These are phyloP conservation scores for Auriscalpium orientale DNA, from an alignment of 768 basidiomycete species.

Conservation along the genomic window DNA sequence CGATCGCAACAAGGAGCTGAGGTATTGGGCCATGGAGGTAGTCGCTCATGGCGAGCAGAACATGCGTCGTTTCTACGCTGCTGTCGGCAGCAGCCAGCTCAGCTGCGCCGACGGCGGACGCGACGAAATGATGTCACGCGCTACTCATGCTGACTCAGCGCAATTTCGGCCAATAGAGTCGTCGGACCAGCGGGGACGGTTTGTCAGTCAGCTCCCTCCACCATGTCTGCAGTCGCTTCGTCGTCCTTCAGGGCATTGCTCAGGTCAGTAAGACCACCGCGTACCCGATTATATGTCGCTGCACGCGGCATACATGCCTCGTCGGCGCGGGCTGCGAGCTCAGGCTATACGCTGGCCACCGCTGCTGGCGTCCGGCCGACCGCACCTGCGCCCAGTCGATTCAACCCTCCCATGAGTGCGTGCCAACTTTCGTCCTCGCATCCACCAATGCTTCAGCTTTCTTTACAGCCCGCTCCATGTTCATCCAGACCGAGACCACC, in stretches of 20 bases:
- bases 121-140: background rate
- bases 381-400: background rate
- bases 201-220: background rate
- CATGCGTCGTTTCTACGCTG: background rate
- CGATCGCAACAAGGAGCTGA: background rate
- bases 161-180: background rate
- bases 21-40: background rate
- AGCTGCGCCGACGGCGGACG: background rate
- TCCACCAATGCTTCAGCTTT: background rate
- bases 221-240: background rate
- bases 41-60: background rate
- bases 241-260: background rate
- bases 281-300: background rate
- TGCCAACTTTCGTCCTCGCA: background rate
- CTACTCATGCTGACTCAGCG: conserved; percentile 3
- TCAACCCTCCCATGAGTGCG: conserved; percentile 30
- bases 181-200: background rate
- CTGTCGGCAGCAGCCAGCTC: background rate
- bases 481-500: conserved; percentile 96
- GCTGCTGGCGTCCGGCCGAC: conserved; percentile 5
- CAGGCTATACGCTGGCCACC: conserved; percentile 6
- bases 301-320: conserved; percentile 2
- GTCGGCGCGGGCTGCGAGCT: background rate
- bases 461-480: conserved; percentile 74
- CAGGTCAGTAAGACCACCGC: background rate